These are phyloP conservation scores for Cladophialophora chaetospira DNA, from an alignment of 2,329 filamentous ascomycete genomes.

Conservation along the genomic window DNA sequence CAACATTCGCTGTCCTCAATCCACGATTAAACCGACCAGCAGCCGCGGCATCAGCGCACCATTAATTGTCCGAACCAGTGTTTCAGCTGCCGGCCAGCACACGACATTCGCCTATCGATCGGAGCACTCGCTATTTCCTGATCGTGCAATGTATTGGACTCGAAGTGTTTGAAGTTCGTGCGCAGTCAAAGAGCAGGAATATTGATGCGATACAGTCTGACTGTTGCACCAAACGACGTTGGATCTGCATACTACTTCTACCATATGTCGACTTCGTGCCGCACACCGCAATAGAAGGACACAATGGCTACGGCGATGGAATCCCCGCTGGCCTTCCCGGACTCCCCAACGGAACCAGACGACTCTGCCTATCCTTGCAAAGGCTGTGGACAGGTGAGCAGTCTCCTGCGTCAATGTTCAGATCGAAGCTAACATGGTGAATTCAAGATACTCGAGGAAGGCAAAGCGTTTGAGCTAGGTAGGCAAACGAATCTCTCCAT, in stretches of 20 bases:
- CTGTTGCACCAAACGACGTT: constrained; percentile 8
- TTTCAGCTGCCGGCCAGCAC: constrained; percentile 24
- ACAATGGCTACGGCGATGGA: constrained; percentile 60
- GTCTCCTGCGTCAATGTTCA: constrained; percentile 5
- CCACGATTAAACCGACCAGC: background rate
- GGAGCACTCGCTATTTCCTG: constrained; percentile 5
- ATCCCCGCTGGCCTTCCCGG: constrained; percentile 56
- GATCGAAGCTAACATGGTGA: constrained; percentile 25
- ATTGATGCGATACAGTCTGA: constrained; percentile 15
- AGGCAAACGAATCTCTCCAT: constrained; percentile 16
- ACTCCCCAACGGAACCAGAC: constrained; percentile 71
- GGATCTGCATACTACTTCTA: constrained; percentile 9
- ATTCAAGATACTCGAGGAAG: constrained; percentile 88
- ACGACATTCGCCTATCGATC: constrained; percentile 8
- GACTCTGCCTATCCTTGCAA: constrained; percentile 85
- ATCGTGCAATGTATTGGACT: constrained; percentile 16
- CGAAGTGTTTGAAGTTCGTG: constrained; percentile 10
- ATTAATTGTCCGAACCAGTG: constrained; percentile 9
- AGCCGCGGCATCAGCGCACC: background rate
- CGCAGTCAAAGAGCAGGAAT: constrained; percentile 9
- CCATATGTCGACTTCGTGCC: constrained; percentile 22
- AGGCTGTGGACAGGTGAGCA: constrained; percentile 81
- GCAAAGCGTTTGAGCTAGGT: constrained; percentile 98
- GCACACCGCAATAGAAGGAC: constrained; percentile 14
- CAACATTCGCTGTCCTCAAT: background rate